Evolutionary conservation across 2,329 filamentous ascomycete species (phyloP), one percentile per base, ranked within the genome.

Genomic region (Purpureocillium lavendulum): DNA sequence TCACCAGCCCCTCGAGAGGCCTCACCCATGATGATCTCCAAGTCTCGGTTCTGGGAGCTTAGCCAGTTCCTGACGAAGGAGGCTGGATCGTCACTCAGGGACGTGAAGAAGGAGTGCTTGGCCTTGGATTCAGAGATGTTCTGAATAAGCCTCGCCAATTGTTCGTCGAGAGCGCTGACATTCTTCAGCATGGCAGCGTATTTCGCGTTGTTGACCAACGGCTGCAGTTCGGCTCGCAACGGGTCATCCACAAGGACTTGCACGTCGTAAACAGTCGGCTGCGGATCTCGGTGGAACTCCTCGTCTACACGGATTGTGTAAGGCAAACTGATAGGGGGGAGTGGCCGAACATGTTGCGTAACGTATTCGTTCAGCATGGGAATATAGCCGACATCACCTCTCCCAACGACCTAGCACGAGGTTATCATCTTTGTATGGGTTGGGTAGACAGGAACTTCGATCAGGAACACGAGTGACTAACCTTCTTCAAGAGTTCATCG

Each of bases 251-350:
- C 75, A 2, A 80, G 74, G 34, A 98, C 85, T 51, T 82, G 81
- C 35, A 98, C 73, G 60, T 97, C 90, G 66, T 96, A 96, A 51
- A 97, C 71, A 6, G 89, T 96, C 1, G 87, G 81, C 38, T 77
- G 70, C 4, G 87, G 82, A 40, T 80, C 66, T 49, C 78, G 80
- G 56, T 90, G 82, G 55, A 89, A 90, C 8, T 82, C 78, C 53
- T 87, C 74, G 59, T 98, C 92, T 31, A 96, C 84, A 43, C 90
- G 87, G 57, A 98, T 92, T 8, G 89, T 98, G 67, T 96, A 98
- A 16, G 80, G 74, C 28, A 98, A 75, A 53, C 84, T 81, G 54
- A 96, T 75, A 0, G 92, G 88, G 6, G 86, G 80, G 2, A 96
- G 74, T 3, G 87, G 79, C 24, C 73, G 78, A 40, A 96, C 77